A percentile compares a stretch with the other conserved stretches of the same genome.
Evolutionary conservation across 306 rosid species (phyloP).

Genomic region (Erythrophleum fordii): DNA sequence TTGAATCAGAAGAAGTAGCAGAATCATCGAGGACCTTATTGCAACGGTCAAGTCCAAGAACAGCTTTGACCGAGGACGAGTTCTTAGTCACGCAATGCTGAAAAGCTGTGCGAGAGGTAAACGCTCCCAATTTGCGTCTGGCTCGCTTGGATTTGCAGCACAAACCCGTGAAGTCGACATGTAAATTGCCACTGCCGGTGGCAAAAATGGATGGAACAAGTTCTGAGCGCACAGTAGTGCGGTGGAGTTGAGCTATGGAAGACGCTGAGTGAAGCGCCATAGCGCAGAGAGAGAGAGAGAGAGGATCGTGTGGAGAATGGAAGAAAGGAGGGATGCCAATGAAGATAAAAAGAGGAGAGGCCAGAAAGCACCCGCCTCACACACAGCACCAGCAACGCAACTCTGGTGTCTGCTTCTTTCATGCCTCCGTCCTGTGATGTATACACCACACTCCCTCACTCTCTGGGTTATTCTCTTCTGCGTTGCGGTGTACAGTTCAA

Average conservation of each 20-base stretch:
- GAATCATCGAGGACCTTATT: slow-evolving; percentile 22
- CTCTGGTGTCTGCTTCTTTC: slow-evolving; percentile 37
- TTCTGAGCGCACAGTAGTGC: slow-evolving; percentile 40
- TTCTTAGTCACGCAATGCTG: slow-evolving; percentile 40
- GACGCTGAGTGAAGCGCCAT: slow-evolving; percentile 79
- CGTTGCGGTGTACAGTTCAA: neutral
- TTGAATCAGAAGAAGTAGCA: slow-evolving; percentile 39
- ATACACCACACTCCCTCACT: neutral
- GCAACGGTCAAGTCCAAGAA: slow-evolving; percentile 51
- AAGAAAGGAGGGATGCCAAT: slow-evolving; percentile 28
- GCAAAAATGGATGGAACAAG: slow-evolving; percentile 45
- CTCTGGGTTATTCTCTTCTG: neutral
- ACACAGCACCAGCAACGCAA: neutral
- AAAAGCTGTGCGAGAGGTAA: slow-evolving; percentile 27
- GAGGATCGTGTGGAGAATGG: slow-evolving; percentile 47
- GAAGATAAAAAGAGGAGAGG: slow-evolving; percentile 59
- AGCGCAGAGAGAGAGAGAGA: slow-evolving; percentile 28
- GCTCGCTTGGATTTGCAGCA: slow-evolving; percentile 55
- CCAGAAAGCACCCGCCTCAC: slow-evolving; percentile 44
- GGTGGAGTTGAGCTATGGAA: slow-evolving; percentile 57
- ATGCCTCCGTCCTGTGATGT: slow-evolving; percentile 16
- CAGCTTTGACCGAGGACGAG: slow-evolving; percentile 59
- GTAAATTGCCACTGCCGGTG: slow-evolving; percentile 42
- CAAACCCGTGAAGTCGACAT: slow-evolving; percentile 61
- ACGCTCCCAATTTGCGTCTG: slow-evolving; percentile 46